phyloP scores from a whole-genome alignment of 768 basidiomycete genomes.

The Ramaria sp. region DNA sequence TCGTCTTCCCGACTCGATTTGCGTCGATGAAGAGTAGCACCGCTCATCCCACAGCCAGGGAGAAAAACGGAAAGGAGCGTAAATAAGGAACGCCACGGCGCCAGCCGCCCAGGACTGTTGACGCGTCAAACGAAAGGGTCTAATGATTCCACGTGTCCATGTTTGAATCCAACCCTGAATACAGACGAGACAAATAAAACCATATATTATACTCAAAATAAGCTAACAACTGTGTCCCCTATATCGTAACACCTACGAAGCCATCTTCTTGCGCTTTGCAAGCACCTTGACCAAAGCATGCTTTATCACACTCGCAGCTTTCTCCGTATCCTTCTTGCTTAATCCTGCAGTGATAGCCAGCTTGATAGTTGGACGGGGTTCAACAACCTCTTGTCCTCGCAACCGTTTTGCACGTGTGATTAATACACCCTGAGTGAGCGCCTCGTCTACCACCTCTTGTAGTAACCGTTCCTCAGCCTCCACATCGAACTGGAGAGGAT shows the following conservation, averaged over 20 bases:
- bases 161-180: too few relatives aligned
- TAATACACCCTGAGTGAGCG: slow-evolving; percentile 69
- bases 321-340: slow-evolving; percentile 86
- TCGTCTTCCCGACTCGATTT: slow-evolving; percentile 35
- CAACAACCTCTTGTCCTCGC: slow-evolving; percentile 72
- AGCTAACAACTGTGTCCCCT: neutral
- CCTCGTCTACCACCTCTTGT: slow-evolving; percentile 90
- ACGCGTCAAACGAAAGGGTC: too few relatives aligned
- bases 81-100: too few relatives aligned
- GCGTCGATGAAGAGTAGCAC: slow-evolving; percentile 24
- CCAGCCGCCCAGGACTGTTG: too few relatives aligned
- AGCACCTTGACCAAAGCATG: slow-evolving; percentile 65
- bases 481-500: slow-evolving; percentile 38
- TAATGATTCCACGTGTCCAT: too few relatives aligned
- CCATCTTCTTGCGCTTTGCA: slow-evolving; percentile 31
- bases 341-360: slow-evolving; percentile 72
- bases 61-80: neutral
- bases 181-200: too few relatives aligned
- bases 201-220: neutral
- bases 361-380: slow-evolving; percentile 75
- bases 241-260: neutral
- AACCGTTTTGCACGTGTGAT: slow-evolving; percentile 77
- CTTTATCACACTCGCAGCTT: slow-evolving; percentile 68
- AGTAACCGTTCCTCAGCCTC: slow-evolving; percentile 67
- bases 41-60: neutral